phyloP scores from a whole-genome alignment of 2,329 filamentous ascomycete genomes.

The Aureobasidium mangrovei region DNA sequence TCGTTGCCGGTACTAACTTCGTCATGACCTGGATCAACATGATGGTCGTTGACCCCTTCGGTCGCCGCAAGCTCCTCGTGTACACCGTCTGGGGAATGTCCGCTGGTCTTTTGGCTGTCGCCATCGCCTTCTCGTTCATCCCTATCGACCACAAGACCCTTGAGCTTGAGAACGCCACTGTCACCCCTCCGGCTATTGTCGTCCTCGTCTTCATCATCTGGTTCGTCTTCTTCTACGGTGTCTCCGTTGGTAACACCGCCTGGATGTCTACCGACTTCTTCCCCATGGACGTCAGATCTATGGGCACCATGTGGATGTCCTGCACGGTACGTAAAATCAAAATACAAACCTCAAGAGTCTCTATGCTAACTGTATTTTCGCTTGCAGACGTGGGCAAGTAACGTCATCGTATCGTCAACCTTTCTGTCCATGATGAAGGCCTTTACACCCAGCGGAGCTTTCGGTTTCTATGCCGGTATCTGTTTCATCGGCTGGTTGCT shows the following conservation, averaged over 20 bases:
- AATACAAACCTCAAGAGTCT: neutral
- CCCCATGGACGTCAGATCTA: slow-evolving; percentile 30
- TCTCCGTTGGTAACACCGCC: slow-evolving; percentile 25
- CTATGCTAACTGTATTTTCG: slow-evolving; percentile 13
- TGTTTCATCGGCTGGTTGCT: slow-evolving; percentile 32
- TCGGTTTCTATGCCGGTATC: slow-evolving; percentile 34
- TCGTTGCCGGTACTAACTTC: slow-evolving; percentile 76
- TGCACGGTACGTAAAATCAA: neutral
- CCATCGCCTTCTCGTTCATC: slow-evolving; percentile 61
- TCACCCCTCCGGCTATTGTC: slow-evolving; percentile 29
- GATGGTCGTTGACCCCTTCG: slow-evolving; percentile 67
- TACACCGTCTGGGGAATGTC: slow-evolving; percentile 53
- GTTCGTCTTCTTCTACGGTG: slow-evolving; percentile 29
- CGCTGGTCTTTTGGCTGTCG: slow-evolving; percentile 60
- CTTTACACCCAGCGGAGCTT: slow-evolving; percentile 31
- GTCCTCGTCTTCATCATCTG: slow-evolving; percentile 31
- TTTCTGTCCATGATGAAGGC: slow-evolving; percentile 32
- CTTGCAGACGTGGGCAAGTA: slow-evolving; percentile 25
- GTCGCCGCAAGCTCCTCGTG: slow-evolving; percentile 61
- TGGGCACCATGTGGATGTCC: slow-evolving; percentile 31
- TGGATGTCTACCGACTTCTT: slow-evolving; percentile 32
- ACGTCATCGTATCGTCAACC: slow-evolving; percentile 28
- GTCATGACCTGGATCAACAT: slow-evolving; percentile 68
- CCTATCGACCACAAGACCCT: slow-evolving; percentile 36
- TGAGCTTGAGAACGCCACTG: slow-evolving; percentile 23